phyloP scores from a whole-genome alignment of 768 basidiomycete genomes.

The Mycena floridula region DNA sequence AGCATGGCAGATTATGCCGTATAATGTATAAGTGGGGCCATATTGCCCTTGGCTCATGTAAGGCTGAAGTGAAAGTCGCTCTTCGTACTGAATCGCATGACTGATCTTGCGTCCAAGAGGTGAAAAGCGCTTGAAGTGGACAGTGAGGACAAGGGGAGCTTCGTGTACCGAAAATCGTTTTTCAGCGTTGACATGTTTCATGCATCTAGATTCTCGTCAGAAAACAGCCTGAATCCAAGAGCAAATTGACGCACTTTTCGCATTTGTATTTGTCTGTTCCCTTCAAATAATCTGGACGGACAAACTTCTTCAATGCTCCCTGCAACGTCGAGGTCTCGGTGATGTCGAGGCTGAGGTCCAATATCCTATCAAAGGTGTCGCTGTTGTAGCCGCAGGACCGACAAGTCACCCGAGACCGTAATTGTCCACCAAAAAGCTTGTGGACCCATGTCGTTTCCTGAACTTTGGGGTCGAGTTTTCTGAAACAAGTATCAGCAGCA shows the following conservation, averaged over 20 bases:
- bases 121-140: slow-evolving; percentile 94
- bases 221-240: slow-evolving; percentile 38
- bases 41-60: slow-evolving; percentile 81
- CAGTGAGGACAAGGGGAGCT: slow-evolving; percentile 81
- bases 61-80: slow-evolving; percentile 61
- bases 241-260: slow-evolving; percentile 72
- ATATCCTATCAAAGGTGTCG: slow-evolving; percentile 93
- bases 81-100: slow-evolving; percentile 72
- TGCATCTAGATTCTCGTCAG: slow-evolving; percentile 56
- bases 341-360: slow-evolving; percentile 93
- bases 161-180: slow-evolving; percentile 88
- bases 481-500: slow-evolving; percentile 20
- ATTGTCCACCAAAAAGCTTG: slow-evolving; percentile 85
- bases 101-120: slow-evolving; percentile 85
- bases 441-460: slow-evolving; percentile 93
- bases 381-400: slow-evolving; percentile 75
- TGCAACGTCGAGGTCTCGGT: slow-evolving; percentile 52
- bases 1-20: slow-evolving; percentile 90
- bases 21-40: slow-evolving; percentile 78
- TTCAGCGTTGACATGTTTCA: slow-evolving; percentile 82
- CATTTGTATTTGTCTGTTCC: slow-evolving; percentile 98
- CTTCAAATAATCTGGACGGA: slow-evolving; percentile 73
- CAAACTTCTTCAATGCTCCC: slow-evolving; percentile 75
- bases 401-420: slow-evolving; percentile 90
- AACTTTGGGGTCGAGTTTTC: slow-evolving; percentile 63